Evolutionary conservation across 169 alveolate genomes (phyloP), one percentile per base, ranked within the genome.

Genomic region (Babesia ovis): DNA sequence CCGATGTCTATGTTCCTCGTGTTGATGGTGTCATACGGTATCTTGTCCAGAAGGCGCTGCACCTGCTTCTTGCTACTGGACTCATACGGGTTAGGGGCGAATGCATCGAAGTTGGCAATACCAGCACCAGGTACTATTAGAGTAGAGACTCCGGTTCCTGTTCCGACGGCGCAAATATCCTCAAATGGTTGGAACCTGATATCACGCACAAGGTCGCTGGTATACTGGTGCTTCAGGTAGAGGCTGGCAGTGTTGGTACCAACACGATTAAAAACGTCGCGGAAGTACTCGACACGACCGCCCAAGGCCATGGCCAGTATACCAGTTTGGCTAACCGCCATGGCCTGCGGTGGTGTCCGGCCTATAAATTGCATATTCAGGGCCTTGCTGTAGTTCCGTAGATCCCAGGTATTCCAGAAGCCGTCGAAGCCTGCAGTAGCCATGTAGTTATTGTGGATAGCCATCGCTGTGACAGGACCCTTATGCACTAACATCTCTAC

Each of bases 101-200:
- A 73, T 0, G 98, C 90, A 60, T 95, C 98, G 67, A 92, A 94
- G 83, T 95, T 95, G 18, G 99, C 97, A 51, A 86, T 77, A 4
- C 98, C 99, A 29, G 97, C 79, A 14, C 98, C 99, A 0, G 99
- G 99, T 11, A 96, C 91, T n/a, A 96, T 68, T 16, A 95, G 83
- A 9, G 97, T 85, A 42, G 93, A 90, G 51, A 92, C 85, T 1
- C 98, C 98, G 35, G 60, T 56, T n/a, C 70, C 77, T n/a, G 93
- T 85, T 12, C 98, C 98, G 32, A 93, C 85, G n/a, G 98, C 97
- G 16, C 97, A 80, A 58, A 95, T 92, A 85, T 97, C 99, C 92
- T 96, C 98, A 83, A 83, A 96, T 16, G 96, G 96, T 50, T 94
- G 95, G 83, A 95, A 97, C 53, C 91, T 70, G 43, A 92, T 60